These are phyloP conservation scores for Botrytis fragariae DNA, from an alignment of 2,329 filamentous ascomycete species.

Conservation along the genomic window DNA sequence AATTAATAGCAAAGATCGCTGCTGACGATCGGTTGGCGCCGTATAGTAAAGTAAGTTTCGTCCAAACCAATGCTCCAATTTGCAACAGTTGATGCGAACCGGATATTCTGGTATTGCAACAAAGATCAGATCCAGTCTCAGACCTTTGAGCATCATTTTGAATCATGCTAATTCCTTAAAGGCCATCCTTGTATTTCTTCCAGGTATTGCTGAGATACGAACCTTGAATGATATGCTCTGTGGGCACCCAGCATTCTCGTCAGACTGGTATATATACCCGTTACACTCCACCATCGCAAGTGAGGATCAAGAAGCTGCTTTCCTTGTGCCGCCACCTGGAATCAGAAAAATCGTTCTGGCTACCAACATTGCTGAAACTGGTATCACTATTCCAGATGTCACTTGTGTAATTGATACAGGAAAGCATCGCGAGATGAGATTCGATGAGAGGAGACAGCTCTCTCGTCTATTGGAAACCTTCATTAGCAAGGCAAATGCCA, in stretches of 20 bases:
- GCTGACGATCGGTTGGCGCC: constrained; percentile 60
- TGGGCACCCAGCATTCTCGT: constrained; percentile 71
- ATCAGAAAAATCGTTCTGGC: constrained; percentile 90
- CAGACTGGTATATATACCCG: constrained; percentile 81
- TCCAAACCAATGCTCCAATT: neutral
- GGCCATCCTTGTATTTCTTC: constrained; percentile 90
- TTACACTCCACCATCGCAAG: constrained; percentile 94
- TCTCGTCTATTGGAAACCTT: constrained; percentile 91
- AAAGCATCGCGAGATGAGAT: constrained; percentile 96
- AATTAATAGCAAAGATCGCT: constrained; percentile 74
- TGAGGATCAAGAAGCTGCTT: constrained; percentile 93
- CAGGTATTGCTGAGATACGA: constrained; percentile 89
- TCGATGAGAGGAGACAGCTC: constrained; percentile 88
- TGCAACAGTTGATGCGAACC: neutral
- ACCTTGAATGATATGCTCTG: constrained; percentile 82
- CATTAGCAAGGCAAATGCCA: constrained; percentile 92
- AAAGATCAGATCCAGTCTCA: neutral
- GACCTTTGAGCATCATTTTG: neutral
- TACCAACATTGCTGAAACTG: constrained; percentile 97
- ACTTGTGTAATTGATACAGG: constrained; percentile 96
- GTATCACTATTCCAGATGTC: constrained; percentile 97
- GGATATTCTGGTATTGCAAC: neutral
- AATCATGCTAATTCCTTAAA: constrained; percentile 36
- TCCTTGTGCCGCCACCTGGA: constrained; percentile 77
- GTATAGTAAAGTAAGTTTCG: constrained; percentile 60